These are phyloP conservation scores for Pascua sp. DNA, from an alignment of 1,284 basidiomycete species.

Conservation along the genomic window DNA sequence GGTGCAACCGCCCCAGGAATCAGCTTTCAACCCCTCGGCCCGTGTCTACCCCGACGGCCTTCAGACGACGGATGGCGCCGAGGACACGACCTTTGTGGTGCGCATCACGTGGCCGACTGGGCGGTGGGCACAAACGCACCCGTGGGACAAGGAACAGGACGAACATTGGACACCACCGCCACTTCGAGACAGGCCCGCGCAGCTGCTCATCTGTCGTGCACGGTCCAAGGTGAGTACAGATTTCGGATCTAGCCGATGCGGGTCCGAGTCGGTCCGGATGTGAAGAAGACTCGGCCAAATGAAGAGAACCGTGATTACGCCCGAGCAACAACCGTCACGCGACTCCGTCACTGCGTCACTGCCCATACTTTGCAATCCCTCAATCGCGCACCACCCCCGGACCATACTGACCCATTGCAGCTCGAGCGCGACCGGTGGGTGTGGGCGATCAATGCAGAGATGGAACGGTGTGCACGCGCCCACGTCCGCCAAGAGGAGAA, in stretches of 20 bases:
- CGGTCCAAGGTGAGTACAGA: conserved; percentile 41
- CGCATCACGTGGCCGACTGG: conserved; percentile 24
- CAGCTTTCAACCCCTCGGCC: conserved; percentile 23
- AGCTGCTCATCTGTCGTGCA: conserved; percentile 39
- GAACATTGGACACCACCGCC: conserved; percentile 23
- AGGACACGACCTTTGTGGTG: conserved; percentile 46
- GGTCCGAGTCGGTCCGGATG: too few relatives aligned
- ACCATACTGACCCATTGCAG: conserved; percentile 19
- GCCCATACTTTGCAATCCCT: too few relatives aligned
- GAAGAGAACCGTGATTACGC: too few relatives aligned
- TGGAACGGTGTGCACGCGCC: conserved; percentile 39
- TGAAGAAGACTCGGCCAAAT: too few relatives aligned
- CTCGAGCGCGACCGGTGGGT: conserved; percentile 50
- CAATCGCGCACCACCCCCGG: neutral
- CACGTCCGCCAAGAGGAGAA: conserved; percentile 30
- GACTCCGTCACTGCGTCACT: too few relatives aligned
- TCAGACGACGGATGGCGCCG: conserved; percentile 38
- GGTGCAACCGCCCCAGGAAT: conserved; percentile 19
- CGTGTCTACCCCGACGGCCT: conserved; percentile 48
- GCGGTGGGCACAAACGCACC: conserved; percentile 21
- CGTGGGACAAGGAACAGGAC: conserved; percentile 30
- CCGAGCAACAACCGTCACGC: too few relatives aligned
- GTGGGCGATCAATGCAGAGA: conserved; percentile 47
- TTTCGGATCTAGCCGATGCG: too few relatives aligned
- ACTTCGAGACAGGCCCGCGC: conserved; percentile 28